Evolutionary conservation across 2,329 filamentous ascomycete genomes (phyloP), one percentile per base, ranked within the genome.

Genomic region (Annulohypoxylon truncatum): DNA sequence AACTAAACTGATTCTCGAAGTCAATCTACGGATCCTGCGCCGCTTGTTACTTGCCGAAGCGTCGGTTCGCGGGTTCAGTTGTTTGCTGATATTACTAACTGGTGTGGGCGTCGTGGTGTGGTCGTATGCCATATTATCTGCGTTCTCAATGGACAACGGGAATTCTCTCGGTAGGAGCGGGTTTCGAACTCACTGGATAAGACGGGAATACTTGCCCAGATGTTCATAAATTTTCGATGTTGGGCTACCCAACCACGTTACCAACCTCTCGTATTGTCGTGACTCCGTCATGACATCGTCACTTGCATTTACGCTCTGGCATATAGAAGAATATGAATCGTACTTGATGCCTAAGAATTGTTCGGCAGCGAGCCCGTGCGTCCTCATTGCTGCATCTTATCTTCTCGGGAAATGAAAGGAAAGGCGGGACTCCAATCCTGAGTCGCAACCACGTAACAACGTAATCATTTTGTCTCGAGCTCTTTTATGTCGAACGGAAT

Each of bases 251-350:
- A 54, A 42, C 7, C 12, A 51, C 50, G 54, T 22, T 56, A 15
- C 44, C 48, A 48, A 47, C 13, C 29, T n/a, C 47, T 61, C 31
- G 28, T 20, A 53, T 48, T 58, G 58, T 62, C 58, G 52, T 6
- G 26, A 40, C 20, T 44, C 20, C 63, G 67, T 69, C 64, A 69
- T 63, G 5, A 8, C 29, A 54, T 29, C 61, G 55, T 69, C 67
- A 67, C 38, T 31, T 35, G 18, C 47, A 61, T 64, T 35, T 51
- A 22, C 53, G 28, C n/a, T 53, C 57, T 53, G 26, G 51, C 56
- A 51, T 59, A 46, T 15, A 31, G 26, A 40, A 44, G 22, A 22
- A 47, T 57, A 40, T 42, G 55, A 59, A 54, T 53, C 29, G 26
- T 35, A 29, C 31, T 47, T 44, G 48, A 15, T 26, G 29, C 26